Percentiles rank a stretch among this genome's conserved stretches.
Evolutionary conservation across 306 rosid species (phyloP).

Genomic region (Vigna nakashimae): DNA sequence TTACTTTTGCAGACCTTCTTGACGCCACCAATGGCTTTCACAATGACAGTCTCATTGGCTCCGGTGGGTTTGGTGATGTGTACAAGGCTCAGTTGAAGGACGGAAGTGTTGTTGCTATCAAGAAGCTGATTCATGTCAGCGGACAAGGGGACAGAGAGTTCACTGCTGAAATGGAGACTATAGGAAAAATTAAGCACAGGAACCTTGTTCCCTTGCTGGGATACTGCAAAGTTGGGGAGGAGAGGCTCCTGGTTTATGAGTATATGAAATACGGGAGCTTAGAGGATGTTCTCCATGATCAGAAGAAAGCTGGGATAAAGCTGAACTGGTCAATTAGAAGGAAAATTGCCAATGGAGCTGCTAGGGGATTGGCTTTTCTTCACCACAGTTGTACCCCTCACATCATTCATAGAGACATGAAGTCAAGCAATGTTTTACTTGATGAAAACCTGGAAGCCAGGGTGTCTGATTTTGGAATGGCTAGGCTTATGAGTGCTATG

Average conservation of each 20-base stretch:
- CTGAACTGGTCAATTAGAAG: slow-evolving; percentile 85
- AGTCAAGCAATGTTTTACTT: slow-evolving; percentile 91
- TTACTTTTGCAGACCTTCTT: slow-evolving; percentile 91
- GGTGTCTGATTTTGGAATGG: slow-evolving; percentile 99
- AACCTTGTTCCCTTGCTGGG: slow-evolving; percentile 95
- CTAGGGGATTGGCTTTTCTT: slow-evolving; percentile 89
- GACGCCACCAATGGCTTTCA: slow-evolving; percentile 92
- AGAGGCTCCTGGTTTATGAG: slow-evolving; percentile 89
- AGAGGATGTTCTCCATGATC: slow-evolving; percentile 90
- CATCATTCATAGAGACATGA: slow-evolving; percentile 97
- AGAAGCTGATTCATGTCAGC: slow-evolving; percentile 86
- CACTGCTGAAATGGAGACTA: slow-evolving; percentile 99
- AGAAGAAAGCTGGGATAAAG: slow-evolving; percentile 72
- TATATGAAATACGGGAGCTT: slow-evolving; percentile 94
- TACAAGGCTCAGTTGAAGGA: slow-evolving; percentile 94
- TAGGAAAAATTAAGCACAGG: slow-evolving; percentile 95
- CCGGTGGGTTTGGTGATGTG: slow-evolving; percentile 93
- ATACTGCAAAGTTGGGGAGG: slow-evolving; percentile 93
- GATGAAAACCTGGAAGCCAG: slow-evolving; percentile 93
- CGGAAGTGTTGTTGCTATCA: slow-evolving; percentile 88
- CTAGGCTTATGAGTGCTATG: slow-evolving; percentile 94
- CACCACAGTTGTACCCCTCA: slow-evolving; percentile 94
- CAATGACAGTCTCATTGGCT: slow-evolving; percentile 81
- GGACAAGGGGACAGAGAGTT: slow-evolving; percentile 99
- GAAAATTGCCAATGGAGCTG: slow-evolving; percentile 93